phyloP scores from a whole-genome alignment of 306 rosid species.

The Lathyrus aphaca region DNA sequence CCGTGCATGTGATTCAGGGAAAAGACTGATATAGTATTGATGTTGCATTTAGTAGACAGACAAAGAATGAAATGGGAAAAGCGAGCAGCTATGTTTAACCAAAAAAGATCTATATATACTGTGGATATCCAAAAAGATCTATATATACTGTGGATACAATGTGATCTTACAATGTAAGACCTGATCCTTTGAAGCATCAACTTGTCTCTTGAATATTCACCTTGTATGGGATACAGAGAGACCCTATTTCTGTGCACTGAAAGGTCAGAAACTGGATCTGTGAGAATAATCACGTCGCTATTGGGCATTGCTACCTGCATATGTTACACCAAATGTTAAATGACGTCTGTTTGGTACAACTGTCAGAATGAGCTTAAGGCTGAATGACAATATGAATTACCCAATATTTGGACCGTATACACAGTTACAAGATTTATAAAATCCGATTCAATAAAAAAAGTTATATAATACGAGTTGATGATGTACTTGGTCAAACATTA shows the following conservation, averaged over 20 bases:
- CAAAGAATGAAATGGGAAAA: neutral
- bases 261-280: slow-evolving; percentile 80
- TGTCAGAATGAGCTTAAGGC: slow-evolving; percentile 1
- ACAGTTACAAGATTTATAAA: neutral
- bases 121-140: slow-evolving; percentile 38
- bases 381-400: slow-evolving; percentile 12
- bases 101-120: slow-evolving; percentile 44
- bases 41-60: slow-evolving; percentile 12
- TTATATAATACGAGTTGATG: too few relatives aligned
- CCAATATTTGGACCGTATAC: slow-evolving; percentile 15
- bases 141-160: slow-evolving; percentile 44
- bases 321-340: slow-evolving; percentile 31
- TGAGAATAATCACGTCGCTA: slow-evolving; percentile 70
- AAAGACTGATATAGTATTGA: slow-evolving; percentile 13
- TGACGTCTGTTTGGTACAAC: neutral
- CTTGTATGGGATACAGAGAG: slow-evolving; percentile 68
- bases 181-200: slow-evolving; percentile 99
- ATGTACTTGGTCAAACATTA: too few relatives aligned
- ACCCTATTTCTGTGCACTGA: slow-evolving; percentile 66
- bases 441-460: too few relatives aligned
- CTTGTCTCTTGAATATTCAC: slow-evolving; percentile 91
- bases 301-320: slow-evolving; percentile 78
- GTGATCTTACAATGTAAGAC: slow-evolving; percentile 95
- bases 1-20: neutral
- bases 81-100: slow-evolving; percentile 10